These are phyloP conservation scores for Diaporthe sp. DNA, from an alignment of 2,329 filamentous ascomycete species.

Conservation along the genomic window DNA sequence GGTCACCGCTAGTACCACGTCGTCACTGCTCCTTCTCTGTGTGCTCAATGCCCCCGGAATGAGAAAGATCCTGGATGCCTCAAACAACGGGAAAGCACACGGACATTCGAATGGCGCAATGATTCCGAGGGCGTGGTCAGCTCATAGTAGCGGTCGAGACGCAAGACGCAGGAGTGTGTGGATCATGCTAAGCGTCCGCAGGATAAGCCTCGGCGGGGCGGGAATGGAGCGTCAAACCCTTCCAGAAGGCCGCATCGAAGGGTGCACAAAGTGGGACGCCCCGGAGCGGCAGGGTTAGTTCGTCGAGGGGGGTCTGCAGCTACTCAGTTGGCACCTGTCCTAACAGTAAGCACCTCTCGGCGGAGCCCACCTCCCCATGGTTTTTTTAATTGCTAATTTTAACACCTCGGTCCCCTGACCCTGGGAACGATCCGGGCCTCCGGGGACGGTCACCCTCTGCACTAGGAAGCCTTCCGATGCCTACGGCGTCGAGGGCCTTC, in stretches of 20 bases:
- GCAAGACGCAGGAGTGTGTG: slow-evolving; percentile 41
- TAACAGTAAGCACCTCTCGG: neutral
- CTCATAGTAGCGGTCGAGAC: slow-evolving; percentile 38
- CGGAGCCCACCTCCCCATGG: slow-evolving; percentile 12
- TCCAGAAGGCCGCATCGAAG: slow-evolving; percentile 40
- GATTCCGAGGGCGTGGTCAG: slow-evolving; percentile 28
- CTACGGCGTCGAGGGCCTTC: slow-evolving; percentile 24
- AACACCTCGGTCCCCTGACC: slow-evolving; percentile 32
- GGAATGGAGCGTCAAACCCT: slow-evolving; percentile 37
- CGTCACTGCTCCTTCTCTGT: slow-evolving; percentile 7
- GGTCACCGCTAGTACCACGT: slow-evolving; percentile 30
- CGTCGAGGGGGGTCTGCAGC: slow-evolving; percentile 35
- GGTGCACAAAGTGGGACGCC: slow-evolving; percentile 24
- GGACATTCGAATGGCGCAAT: slow-evolving; percentile 31
- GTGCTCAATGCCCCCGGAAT: slow-evolving; percentile 3
- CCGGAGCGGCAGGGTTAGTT: neutral
- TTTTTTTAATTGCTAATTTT: slow-evolving; percentile 40
- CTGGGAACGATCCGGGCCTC: slow-evolving; percentile 29
- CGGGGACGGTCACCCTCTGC: slow-evolving; percentile 30
- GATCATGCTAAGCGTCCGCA: slow-evolving; percentile 32
- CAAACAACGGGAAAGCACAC: slow-evolving; percentile 15
- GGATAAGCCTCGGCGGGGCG: slow-evolving; percentile 31
- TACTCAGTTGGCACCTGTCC: neutral
- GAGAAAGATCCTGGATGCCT: slow-evolving; percentile 14
- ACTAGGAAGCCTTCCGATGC: slow-evolving; percentile 23